Conservation (phyloP, 2,329 filamentous ascomycete species). For the Alternaria sp. region DNA sequence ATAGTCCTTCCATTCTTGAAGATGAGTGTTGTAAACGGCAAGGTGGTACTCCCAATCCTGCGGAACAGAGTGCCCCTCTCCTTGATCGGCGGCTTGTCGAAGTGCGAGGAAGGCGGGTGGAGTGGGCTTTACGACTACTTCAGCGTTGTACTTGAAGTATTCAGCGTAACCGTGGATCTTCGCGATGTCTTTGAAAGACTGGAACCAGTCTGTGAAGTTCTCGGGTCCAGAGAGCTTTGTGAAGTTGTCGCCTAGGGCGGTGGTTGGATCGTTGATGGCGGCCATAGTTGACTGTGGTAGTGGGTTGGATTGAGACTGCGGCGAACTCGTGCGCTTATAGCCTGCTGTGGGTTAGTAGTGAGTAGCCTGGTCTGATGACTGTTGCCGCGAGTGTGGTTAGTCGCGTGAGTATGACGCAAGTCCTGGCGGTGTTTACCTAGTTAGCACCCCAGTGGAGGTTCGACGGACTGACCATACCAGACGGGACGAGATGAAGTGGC, state of each 20-base stretch:
- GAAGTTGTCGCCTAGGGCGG: not conserved
- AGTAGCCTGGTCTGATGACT: not conserved
- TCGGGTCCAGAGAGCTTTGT: not conserved
- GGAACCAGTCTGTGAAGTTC: not conserved
- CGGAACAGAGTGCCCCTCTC: too few relatives aligned
- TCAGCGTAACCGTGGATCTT: not conserved
- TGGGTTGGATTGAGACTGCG: not conserved
- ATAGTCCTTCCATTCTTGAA: not conserved
- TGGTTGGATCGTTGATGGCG: not conserved
- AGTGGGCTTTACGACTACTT: not conserved
- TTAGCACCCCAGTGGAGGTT: not conserved
- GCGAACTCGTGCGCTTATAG: not conserved
- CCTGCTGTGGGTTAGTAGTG: not conserved
- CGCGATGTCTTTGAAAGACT: not conserved
- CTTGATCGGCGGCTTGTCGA: not conserved
- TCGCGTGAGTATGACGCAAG: not conserved
- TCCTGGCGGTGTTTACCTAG: not conserved
- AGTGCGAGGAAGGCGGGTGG: not conserved
- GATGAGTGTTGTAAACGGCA: not conserved
- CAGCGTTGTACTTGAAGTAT: not conserved
- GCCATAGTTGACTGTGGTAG: not conserved
- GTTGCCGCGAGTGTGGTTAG: not conserved
- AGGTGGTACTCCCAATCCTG: not conserved
- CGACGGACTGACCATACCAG: not conserved
- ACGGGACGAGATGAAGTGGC: not conserved